Evolutionary conservation across 2,329 filamentous ascomycete species (phyloP).

Genomic region (Pseudogymnoascus sp.): DNA sequence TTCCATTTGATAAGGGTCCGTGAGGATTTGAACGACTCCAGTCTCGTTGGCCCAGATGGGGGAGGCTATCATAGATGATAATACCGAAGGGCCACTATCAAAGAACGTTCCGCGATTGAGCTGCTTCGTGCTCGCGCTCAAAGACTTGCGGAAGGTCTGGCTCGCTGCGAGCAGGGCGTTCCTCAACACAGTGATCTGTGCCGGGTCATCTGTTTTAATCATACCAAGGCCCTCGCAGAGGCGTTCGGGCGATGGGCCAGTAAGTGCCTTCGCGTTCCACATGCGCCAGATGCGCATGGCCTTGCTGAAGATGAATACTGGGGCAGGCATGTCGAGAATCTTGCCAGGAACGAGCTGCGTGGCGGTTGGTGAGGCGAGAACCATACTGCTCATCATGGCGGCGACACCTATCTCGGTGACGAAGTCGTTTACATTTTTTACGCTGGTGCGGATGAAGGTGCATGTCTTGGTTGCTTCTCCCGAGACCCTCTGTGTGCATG

Average conservation of each 20-base stretch:
- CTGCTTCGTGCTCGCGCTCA: not conserved
- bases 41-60: not conserved
- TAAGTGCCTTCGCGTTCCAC: not conserved
- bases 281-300: not conserved
- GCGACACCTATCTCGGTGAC: not conserved
- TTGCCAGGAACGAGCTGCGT: not conserved
- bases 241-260: not conserved
- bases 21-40: not conserved
- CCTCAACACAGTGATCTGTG: not conserved
- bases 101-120: conserved; percentile 6
- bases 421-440: not conserved
- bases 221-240: not conserved
- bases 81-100: not conserved
- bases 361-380: not conserved
- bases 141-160: not conserved
- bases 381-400: not conserved
- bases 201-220: not conserved
- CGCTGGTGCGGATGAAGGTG: not conserved
- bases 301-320: not conserved
- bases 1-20: conserved; percentile 6
- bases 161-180: not conserved
- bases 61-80: not conserved
- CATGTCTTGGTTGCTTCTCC: not conserved
- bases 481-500: not conserved
- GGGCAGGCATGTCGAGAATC: not conserved